Evolutionary conservation across 78 protist species (phyloP), one percentile per base, ranked within the genome.

Genomic region (Salpingoeca rosetta): DNA sequence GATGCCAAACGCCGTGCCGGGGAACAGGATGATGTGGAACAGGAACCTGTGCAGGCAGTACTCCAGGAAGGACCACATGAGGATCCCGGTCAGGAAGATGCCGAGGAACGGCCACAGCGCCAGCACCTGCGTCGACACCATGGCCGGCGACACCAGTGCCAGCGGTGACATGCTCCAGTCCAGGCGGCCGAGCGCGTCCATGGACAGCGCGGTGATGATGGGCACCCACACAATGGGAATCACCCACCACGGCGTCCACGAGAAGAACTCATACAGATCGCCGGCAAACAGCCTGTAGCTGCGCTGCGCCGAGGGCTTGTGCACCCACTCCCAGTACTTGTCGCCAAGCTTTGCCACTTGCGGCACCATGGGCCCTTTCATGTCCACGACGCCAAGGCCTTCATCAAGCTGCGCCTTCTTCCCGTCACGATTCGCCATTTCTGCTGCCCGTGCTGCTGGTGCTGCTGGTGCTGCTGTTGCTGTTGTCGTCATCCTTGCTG

Each of bases 21-120:
- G 28, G 28, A 27, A 39, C 2, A 27, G 80, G 25, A 28, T 81
- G 12, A 44, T 1, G 77, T 84, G 86, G 65, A 83, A 83, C 44
- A 85, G 12, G n/a, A 35, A 86, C 39, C 92, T 45, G 75, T 90
- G 92, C 81, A 90, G 79, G 39, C 25, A 24, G 84, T 90, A 90
- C 80, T 90, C 92, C 35, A 86, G 0, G 27, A 56, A 36, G 35
- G 81, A 43, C 92, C 88, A 86, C 31, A 44, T 0, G 51, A 84
- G 57, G 7, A 74, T 28, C 1, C 85, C 86, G 25, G 36, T 25
- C 76, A 72, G 22, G 76, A 72, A 72, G 65, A 51, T 17, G 65
- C 7, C 7, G 17, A 17, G 31, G 17, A 51, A 51, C 17, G 65
- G 7, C 76, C 35, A 28, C 36, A 72, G 11, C 36, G 35, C 24